A percentile compares a stretch with the other conserved stretches of the same genome.
phyloP scores from a whole-genome alignment of 345 rosid species.

The Cochlearia excelsa region DNA sequence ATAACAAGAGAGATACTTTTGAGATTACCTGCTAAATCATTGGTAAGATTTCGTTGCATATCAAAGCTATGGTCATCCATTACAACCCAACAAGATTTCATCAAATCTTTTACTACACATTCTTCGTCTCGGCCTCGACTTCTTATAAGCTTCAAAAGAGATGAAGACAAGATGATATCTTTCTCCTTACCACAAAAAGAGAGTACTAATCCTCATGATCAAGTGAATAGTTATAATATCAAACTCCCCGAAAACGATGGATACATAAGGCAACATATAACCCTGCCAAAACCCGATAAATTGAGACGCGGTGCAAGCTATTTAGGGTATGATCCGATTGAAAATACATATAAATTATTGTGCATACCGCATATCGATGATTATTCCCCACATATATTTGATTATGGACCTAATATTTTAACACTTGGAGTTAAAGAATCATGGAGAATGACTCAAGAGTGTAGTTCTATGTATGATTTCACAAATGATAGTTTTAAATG shows the following conservation, averaged over 20 bases:
- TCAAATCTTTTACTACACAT: not conserved
- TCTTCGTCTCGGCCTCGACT: not conserved
- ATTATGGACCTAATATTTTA: not conserved
- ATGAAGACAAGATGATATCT: not conserved
- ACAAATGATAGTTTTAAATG: not conserved
- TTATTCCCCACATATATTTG: not conserved
- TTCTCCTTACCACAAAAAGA: constrained; percentile 3
- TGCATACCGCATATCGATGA: not conserved
- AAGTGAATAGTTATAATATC: too few relatives aligned
- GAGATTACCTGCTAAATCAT: not conserved
- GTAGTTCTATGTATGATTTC: not conserved
- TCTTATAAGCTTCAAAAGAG: not conserved
- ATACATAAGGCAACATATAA: not conserved
- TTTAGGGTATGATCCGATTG: constrained; percentile 1
- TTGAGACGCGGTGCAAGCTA: not conserved
- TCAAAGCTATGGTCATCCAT: constrained; percentile 8
- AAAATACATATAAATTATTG: constrained; percentile 1
- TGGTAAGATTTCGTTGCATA: not conserved
- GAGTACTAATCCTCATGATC: not conserved
- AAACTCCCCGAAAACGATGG: not conserved
- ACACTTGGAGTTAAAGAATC: not conserved
- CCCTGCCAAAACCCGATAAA: not conserved
- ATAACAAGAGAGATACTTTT: not conserved
- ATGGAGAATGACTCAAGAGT: not conserved
- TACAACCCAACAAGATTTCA: not conserved